These are phyloP conservation scores for Fusarium penzigii DNA, from an alignment of 2,329 filamentous ascomycete genomes.

Conservation along the genomic window DNA sequence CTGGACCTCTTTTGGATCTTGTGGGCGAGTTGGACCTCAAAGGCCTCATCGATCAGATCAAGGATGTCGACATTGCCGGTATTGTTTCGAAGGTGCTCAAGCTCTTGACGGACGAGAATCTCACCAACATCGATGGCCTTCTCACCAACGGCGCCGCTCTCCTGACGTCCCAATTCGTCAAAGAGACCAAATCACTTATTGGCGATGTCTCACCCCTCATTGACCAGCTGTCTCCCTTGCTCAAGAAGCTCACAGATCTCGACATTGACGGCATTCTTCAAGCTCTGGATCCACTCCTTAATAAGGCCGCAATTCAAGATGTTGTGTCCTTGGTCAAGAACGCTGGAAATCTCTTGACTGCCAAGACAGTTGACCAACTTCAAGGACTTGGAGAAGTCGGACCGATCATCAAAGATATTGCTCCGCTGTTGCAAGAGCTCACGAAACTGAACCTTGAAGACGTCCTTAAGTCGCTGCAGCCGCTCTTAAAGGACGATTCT, in stretches of 20 bases:
- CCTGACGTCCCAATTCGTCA: slow-evolving; percentile 36
- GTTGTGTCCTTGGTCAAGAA: slow-evolving; percentile 34
- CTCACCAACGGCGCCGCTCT: slow-evolving; percentile 40
- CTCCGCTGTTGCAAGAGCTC: slow-evolving; percentile 23
- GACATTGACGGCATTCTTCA: slow-evolving; percentile 34
- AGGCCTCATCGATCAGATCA: slow-evolving; percentile 33
- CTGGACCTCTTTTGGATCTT: slow-evolving; percentile 32
- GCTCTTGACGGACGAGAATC: slow-evolving; percentile 34
- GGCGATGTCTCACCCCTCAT: slow-evolving; percentile 37
- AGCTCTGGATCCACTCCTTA: slow-evolving; percentile 38
- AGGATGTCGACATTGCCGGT: slow-evolving; percentile 33
- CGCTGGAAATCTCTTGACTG: slow-evolving; percentile 29
- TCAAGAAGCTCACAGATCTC: slow-evolving; percentile 28
- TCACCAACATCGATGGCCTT: slow-evolving; percentile 36
- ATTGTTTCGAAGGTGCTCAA: slow-evolving; percentile 32
- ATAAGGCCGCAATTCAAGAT: slow-evolving; percentile 30
- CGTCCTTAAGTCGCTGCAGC: slow-evolving; percentile 34
- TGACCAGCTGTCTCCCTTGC: slow-evolving; percentile 25
- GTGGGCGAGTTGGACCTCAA: slow-evolving; percentile 36
- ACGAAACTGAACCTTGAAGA: slow-evolving; percentile 37
- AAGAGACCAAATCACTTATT: slow-evolving; percentile 37
- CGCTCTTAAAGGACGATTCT: slow-evolving; percentile 36
- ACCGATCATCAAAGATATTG: slow-evolving; percentile 28
- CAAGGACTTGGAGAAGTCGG: slow-evolving; percentile 37
- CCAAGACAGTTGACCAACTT: slow-evolving; percentile 23